Evolutionary conservation across 1,139 yeast genomes (phyloP).

Genomic region (Taphrina deformans): DNA sequence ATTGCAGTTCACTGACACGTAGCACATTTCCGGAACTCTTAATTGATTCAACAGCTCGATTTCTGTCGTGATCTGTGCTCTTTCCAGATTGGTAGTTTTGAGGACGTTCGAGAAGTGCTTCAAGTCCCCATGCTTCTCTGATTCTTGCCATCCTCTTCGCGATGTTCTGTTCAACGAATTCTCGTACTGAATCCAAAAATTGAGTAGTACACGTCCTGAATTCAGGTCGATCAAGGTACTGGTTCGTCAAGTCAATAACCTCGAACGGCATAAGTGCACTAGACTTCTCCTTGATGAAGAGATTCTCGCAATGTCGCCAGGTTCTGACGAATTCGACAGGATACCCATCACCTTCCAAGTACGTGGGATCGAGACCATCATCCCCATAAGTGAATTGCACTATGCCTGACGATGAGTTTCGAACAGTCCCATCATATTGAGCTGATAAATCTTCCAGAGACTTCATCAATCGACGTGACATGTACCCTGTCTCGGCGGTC

Average conservation of each 20-base stretch:
- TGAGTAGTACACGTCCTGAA: conserved; percentile 51
- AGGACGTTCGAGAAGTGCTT: conserved; percentile 51
- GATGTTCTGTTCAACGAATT: conserved; percentile 61
- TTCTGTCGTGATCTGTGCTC: conserved; percentile 42
- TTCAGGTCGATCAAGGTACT: conserved; percentile 63
- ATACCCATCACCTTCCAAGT: conserved; percentile 98
- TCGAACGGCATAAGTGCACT: conserved; percentile 63
- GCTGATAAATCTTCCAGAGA: conserved; percentile 94
- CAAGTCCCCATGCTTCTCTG: conserved; percentile 58
- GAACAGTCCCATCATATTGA: conserved; percentile 89
- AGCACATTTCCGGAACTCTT: conserved; percentile 68
- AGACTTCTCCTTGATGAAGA: conserved; percentile 1
- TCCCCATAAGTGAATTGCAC: conserved; percentile 99
- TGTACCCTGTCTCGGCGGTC: conserved; percentile 98
- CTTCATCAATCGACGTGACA: conserved; percentile 98
- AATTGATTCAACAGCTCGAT: conserved; percentile 37
- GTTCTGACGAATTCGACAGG: conserved; percentile 93
- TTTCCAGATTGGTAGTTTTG: conserved; percentile 40
- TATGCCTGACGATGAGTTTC: conserved; percentile 93
- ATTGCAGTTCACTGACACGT: conserved; percentile 63
- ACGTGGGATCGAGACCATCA: conserved; percentile 96
- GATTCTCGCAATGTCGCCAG: conserved; percentile 76
- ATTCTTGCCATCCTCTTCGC: conserved; percentile 59
- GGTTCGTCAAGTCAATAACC: conserved; percentile 58
- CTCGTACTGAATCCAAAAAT: conserved; percentile 81